Percentiles rank a stretch among this genome's conserved stretches.
Conservation (phyloP, 352 stramenopile species). For the Elongisporangium prolatum region DNA sequence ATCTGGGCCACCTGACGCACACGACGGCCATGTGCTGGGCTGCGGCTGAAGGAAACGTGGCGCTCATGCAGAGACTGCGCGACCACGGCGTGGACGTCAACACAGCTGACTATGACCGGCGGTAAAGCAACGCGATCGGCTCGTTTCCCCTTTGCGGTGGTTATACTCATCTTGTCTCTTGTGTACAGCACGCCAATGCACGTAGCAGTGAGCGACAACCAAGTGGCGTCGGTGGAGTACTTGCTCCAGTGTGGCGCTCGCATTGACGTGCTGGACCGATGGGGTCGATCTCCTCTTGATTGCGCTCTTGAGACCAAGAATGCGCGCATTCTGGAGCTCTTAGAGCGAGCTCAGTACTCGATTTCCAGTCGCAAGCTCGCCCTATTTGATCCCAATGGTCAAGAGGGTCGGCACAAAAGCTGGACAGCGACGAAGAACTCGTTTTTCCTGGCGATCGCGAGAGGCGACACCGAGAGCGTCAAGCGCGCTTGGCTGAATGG, state of each 20-base stretch:
- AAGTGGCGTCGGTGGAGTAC: constrained; percentile 52
- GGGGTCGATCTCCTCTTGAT: constrained; percentile 65
- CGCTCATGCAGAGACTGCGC: constrained; percentile 47
- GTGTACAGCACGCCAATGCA: constrained; percentile 61
- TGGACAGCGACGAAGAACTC: constrained; percentile 7
- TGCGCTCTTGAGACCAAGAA: constrained; percentile 55
- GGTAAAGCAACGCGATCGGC: constrained; percentile 21
- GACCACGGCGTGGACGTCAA: constrained; percentile 71
- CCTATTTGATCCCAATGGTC: constrained; percentile 10
- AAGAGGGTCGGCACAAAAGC: constrained; percentile 1
- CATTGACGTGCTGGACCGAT: constrained; percentile 51
- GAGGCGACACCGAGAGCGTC: constrained; percentile 67
- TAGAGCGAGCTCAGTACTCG: constrained; percentile 33
- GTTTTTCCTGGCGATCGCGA: constrained; percentile 58
- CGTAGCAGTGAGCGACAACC: constrained; percentile 65
- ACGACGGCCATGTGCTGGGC: constrained; percentile 80
- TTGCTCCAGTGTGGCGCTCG: constrained; percentile 55
- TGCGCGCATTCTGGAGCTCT: constrained; percentile 35
- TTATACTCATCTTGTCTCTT: constrained; percentile 1
- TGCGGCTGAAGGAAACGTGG: constrained; percentile 52
- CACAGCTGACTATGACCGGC: constrained; percentile 69
- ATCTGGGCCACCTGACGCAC: constrained; percentile 29
- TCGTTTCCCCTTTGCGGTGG: neutral
- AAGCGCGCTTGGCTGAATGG: constrained; percentile 72
- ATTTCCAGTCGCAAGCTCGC: constrained; percentile 14